Percentiles rank a stretch among this genome's conserved stretches.
Evolutionary conservation across 495 filamentous ascomycete genomes (phyloP).

Genomic region (Penicillium atrosanguineum): DNA sequence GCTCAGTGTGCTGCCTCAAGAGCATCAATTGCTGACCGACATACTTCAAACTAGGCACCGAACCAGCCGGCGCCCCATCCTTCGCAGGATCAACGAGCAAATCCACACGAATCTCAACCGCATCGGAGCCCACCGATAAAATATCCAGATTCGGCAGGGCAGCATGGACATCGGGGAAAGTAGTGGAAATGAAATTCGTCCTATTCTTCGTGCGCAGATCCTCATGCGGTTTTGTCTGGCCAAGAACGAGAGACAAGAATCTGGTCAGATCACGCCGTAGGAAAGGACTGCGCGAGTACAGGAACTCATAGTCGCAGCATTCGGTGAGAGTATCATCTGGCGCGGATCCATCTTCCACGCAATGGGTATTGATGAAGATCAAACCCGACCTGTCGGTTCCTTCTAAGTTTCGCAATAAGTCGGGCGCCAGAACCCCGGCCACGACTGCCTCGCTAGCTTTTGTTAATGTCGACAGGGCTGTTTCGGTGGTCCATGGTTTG

Average conservation of each 20-base stretch:
- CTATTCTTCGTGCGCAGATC: conserved; percentile 70
- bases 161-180: conserved; percentile 79
- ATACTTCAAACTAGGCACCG: conserved; percentile 74
- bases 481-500: conserved; percentile 58
- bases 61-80: conserved; percentile 48
- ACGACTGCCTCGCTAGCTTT: conserved; percentile 51
- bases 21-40: conserved; percentile 84
- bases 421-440: conserved; percentile 53
- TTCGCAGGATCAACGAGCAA: conserved; percentile 69
- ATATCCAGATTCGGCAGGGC: conserved; percentile 84
- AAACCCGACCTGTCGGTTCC: conserved; percentile 45
- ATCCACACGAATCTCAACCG: conserved; percentile 79
- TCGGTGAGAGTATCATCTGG: conserved; percentile 61
- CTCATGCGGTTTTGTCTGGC: conserved; percentile 71
- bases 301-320: conserved; percentile 75
- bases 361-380: conserved; percentile 69
- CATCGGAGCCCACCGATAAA: conserved; percentile 78
- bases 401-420: conserved; percentile 52
- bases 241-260: conserved; percentile 73
- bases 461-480: conserved; percentile 49
- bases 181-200: conserved; percentile 81
- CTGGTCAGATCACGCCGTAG: conserved; percentile 72
- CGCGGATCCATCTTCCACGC: conserved; percentile 65
- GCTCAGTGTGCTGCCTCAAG: conserved; percentile 73
- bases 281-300: conserved; percentile 69